phyloP scores from a whole-genome alignment of 345 rosid species.

The Brassica juncea region DNA sequence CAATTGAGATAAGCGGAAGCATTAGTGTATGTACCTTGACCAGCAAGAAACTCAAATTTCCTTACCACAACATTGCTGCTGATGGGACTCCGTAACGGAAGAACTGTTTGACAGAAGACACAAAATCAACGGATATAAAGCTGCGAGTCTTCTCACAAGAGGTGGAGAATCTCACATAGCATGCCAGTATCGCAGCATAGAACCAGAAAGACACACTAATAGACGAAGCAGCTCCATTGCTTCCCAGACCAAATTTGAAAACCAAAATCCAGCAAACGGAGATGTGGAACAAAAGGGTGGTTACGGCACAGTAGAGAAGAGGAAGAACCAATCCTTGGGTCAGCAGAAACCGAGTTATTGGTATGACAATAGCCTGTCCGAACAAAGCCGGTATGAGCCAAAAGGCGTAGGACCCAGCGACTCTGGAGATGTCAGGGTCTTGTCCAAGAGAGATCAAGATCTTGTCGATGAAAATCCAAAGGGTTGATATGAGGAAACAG shows the following conservation, averaged over 20 bases:
- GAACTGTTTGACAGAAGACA: slow-evolving; percentile 37
- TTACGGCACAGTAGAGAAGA: slow-evolving; percentile 2
- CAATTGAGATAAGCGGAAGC: background rate
- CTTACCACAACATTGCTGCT: slow-evolving; percentile 52
- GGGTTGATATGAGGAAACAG: slow-evolving; percentile 29
- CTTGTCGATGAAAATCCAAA: slow-evolving; percentile 30
- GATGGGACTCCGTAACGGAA: slow-evolving; percentile 50
- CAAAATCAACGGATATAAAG: slow-evolving; percentile 8
- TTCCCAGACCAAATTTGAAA: slow-evolving; percentile 31
- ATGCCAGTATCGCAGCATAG: slow-evolving; percentile 43
- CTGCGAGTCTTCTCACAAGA: slow-evolving; percentile 44
- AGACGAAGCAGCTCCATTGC: slow-evolving; percentile 48
- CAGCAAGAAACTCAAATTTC: background rate
- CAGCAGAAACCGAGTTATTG: slow-evolving; percentile 21
- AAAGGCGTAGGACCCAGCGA: slow-evolving; percentile 33
- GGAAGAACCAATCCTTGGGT: slow-evolving; percentile 38
- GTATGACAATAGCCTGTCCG: slow-evolving; percentile 29
- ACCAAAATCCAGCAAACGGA: slow-evolving; percentile 19
- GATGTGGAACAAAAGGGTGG: slow-evolving; percentile 35
- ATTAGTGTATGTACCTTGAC: background rate
- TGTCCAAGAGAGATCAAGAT: slow-evolving; percentile 32
- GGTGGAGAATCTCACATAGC: slow-evolving; percentile 44
- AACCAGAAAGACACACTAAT: slow-evolving; percentile 52
- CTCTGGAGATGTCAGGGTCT: slow-evolving; percentile 31
- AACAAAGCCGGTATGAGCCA: slow-evolving; percentile 32